Conservation (phyloP, 495 filamentous ascomycete genomes). For the Thozetella sp. region DNA sequence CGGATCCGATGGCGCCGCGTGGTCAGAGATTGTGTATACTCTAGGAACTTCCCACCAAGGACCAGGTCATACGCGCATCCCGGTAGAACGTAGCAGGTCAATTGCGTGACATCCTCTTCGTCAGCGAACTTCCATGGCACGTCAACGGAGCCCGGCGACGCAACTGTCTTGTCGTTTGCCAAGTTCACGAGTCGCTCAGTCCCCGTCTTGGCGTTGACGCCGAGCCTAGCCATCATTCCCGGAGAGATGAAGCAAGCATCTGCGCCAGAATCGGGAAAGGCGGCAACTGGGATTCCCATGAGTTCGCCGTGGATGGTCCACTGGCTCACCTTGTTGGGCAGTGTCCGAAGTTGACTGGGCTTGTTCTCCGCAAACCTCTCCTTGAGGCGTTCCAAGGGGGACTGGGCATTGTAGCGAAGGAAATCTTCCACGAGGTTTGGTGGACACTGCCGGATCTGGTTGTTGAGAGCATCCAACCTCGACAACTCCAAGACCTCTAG, state of each 20-base stretch:
- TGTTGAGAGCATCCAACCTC: no score
- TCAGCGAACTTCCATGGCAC: slow-evolving; percentile 2
- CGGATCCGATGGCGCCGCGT: background rate
- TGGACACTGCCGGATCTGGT: no score
- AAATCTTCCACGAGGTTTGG: no score
- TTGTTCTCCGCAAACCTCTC: no score
- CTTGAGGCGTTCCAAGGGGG: no score
- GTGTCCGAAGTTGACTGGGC: no score
- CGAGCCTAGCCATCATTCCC: background rate
- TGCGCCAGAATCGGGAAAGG: background rate
- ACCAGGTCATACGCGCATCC: background rate
- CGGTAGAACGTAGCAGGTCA: slow-evolving; percentile 1
- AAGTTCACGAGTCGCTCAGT: background rate
- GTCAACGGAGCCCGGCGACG: background rate
- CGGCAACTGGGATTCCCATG: background rate
- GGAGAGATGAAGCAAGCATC: background rate
- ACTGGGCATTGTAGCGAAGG: no score
- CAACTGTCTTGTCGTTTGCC: background rate
- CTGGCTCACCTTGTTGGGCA: no score
- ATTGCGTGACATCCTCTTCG: background rate
- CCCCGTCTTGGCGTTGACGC: background rate
- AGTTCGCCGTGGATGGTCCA: no score
- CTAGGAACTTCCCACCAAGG: background rate
- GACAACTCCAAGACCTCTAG: no score
- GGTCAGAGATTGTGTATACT: background rate